phyloP scores from a whole-genome alignment of 768 basidiomycete species.

The Leccinum boreale region DNA sequence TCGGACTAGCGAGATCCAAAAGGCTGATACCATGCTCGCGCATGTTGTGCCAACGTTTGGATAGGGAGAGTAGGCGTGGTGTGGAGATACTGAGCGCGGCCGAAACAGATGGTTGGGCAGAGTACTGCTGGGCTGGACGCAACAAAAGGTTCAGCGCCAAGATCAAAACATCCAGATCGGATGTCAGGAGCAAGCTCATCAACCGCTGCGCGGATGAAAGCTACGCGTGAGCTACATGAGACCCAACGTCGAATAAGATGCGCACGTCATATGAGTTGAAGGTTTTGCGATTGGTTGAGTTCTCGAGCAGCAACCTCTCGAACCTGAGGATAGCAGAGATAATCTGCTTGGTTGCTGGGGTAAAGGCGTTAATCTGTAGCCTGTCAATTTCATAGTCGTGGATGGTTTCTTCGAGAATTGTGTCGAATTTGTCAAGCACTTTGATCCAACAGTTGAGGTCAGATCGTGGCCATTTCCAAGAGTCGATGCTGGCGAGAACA shows the following conservation, averaged over 20 bases:
- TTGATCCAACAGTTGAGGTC: conserved; percentile 97
- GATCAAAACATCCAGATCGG: conserved; percentile 86
- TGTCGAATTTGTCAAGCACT: conserved; percentile 94
- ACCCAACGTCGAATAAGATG: conserved; percentile 10
- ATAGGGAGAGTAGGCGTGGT: conserved; percentile 75
- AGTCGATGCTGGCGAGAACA: conserved; percentile 63
- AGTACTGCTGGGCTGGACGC: conserved; percentile 94
- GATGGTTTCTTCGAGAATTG: conserved; percentile 79
- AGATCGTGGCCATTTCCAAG: conserved; percentile 94
- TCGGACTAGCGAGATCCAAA: conserved; percentile 62
- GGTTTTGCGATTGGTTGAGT: conserved; percentile 96
- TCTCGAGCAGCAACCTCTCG: conserved; percentile 87
- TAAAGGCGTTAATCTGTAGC: conserved; percentile 78
- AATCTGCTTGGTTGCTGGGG: conserved; percentile 66
- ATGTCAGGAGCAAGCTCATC: conserved; percentile 82
- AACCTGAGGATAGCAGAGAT: conserved; percentile 85
- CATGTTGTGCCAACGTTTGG: conserved; percentile 79
- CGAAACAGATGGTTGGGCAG: conserved; percentile 79
- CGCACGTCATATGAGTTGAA: conserved; percentile 96
- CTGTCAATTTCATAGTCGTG: conserved; percentile 83
- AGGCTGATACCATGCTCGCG: conserved; percentile 79
- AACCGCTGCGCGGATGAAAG: conserved; percentile 58
- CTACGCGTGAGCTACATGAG: conserved; percentile 3
- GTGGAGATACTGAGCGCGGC: conserved; percentile 80
- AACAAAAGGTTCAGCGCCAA: conserved; percentile 81